Evolutionary conservation across 441 rosid species (phyloP).

Genomic region (Pelargonium citronellum): DNA sequence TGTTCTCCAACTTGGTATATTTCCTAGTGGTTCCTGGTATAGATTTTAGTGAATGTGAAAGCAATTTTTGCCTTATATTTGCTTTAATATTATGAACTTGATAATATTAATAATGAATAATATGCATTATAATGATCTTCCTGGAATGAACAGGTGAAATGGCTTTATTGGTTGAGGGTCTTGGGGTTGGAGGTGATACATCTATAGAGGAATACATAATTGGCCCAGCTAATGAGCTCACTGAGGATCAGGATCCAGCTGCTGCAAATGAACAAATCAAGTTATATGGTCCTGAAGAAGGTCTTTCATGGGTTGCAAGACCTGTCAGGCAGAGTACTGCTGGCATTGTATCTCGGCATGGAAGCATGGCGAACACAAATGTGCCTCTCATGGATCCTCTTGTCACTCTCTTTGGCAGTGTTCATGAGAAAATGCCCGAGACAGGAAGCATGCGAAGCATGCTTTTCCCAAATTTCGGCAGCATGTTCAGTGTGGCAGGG

Average conservation of each 20-base stretch:
- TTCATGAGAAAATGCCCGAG: slow-evolving; percentile 79
- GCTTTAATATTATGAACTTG: too few relatives aligned
- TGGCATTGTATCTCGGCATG: slow-evolving; percentile 62
- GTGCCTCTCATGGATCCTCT: slow-evolving; percentile 75
- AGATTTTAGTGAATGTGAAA: too few relatives aligned
- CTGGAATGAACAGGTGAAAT: slow-evolving; percentile 44
- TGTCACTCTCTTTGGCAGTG: slow-evolving; percentile 87
- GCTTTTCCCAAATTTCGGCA: slow-evolving; percentile 85
- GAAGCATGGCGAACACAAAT: slow-evolving; percentile 57
- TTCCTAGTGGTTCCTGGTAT: too few relatives aligned
- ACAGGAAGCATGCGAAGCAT: slow-evolving; percentile 82
- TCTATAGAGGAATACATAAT: slow-evolving; percentile 59
- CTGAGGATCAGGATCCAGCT: slow-evolving; percentile 39
- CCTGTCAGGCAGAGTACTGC: slow-evolving; percentile 58
- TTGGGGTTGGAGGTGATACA: slow-evolving; percentile 50
- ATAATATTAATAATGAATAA: background rate
- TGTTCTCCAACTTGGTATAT: too few relatives aligned
- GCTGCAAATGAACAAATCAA: slow-evolving; percentile 55
- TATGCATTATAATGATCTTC: slow-evolving; percentile 16
- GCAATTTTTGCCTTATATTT: too few relatives aligned
- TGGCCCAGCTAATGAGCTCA: slow-evolving; percentile 39
- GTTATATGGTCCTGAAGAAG: slow-evolving; percentile 65
- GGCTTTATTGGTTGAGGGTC: slow-evolving; percentile 64
- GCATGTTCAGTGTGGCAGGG: slow-evolving; percentile 86
- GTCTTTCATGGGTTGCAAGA: slow-evolving; percentile 79